These are phyloP conservation scores for Purshia tridentata DNA, from an alignment of 306 rosid species.

Conservation along the genomic window DNA sequence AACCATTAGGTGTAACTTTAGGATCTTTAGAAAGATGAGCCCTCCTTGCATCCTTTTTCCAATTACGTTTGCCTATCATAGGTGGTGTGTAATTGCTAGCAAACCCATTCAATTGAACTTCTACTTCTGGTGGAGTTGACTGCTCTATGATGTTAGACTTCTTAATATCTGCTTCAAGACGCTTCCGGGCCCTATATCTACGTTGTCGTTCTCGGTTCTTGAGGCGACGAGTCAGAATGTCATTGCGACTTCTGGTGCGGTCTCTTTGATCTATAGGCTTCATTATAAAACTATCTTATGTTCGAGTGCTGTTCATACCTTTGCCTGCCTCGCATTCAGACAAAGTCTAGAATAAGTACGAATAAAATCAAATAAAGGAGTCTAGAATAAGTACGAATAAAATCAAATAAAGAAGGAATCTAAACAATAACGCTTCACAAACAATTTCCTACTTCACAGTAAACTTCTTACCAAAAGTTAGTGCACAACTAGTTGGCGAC, in stretches of 20 bases:
- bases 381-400: constrained; percentile 47
- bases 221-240: constrained; percentile 60
- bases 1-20: constrained; percentile 36
- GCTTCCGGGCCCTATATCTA: constrained; percentile 89
- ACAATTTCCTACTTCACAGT: neutral
- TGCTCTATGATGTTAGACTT: constrained; percentile 38
- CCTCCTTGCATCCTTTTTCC: constrained; percentile 87
- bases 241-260: constrained; percentile 44
- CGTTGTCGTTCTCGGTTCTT: constrained; percentile 93
- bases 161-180: constrained; percentile 63
- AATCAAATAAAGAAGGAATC: constrained; percentile 15
- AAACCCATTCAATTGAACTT: constrained; percentile 34
- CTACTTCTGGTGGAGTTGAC: constrained; percentile 30
- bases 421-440: constrained; percentile 5
- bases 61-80: constrained; percentile 57
- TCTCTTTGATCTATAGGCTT: constrained; percentile 48
- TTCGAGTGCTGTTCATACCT: constrained; percentile 29
- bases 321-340: constrained; percentile 58
- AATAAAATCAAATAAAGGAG: constrained; percentile 23
- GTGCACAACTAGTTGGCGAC: neutral
- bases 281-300: constrained; percentile 50
- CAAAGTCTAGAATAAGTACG: constrained; percentile 46
- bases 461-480: constrained; percentile 1
- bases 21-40: constrained; percentile 42
- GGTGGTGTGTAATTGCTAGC: constrained; percentile 40